Conservation (phyloP, 768 basidiomycete species). For the Dentipellis fragilis region DNA sequence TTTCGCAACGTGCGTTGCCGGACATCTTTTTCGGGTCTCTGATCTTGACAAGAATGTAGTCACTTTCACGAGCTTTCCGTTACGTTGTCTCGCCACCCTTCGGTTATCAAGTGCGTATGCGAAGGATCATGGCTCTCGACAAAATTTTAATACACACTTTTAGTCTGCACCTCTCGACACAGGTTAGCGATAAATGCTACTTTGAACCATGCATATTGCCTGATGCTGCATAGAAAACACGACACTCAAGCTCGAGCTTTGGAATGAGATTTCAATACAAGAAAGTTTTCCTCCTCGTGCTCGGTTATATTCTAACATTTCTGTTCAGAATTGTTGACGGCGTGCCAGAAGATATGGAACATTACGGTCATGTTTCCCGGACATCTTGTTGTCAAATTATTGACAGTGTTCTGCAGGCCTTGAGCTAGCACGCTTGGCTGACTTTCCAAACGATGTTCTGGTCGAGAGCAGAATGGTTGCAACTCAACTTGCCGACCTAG, state of each 20-base stretch:
- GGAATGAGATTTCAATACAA: conserved; percentile 75
- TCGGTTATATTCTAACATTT: not conserved
- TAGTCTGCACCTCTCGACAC: conserved; percentile 77
- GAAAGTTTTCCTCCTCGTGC: conserved; percentile 22
- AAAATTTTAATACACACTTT: not conserved
- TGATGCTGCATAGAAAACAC: conserved; percentile 34
- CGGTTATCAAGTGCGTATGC: conserved; percentile 62
- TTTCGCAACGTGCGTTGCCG: conserved; percentile 70
- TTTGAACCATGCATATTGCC: not conserved
- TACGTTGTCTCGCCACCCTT: conserved; percentile 68
- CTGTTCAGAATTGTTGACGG: conserved; percentile 63
- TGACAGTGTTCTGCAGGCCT: conserved; percentile 44
- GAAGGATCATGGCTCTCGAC: too few species aligned
- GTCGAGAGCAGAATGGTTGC: conserved; percentile 53
- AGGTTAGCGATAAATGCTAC: conserved; percentile 32
- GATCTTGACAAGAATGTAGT: conserved; percentile 22
- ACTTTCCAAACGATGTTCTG: conserved; percentile 68
- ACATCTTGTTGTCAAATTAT: not conserved
- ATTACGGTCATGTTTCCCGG: conserved; percentile 50
- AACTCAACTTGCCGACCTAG: conserved; percentile 43
- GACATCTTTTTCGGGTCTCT: too few species aligned
- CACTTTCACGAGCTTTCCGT: conserved; percentile 75
- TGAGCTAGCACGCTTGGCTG: conserved; percentile 80
- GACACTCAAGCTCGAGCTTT: conserved; percentile 43
- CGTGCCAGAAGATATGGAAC: conserved; percentile 44